phyloP scores from a whole-genome alignment of 2,329 filamentous ascomycete genomes.

The Zymoseptoria tritici region DNA sequence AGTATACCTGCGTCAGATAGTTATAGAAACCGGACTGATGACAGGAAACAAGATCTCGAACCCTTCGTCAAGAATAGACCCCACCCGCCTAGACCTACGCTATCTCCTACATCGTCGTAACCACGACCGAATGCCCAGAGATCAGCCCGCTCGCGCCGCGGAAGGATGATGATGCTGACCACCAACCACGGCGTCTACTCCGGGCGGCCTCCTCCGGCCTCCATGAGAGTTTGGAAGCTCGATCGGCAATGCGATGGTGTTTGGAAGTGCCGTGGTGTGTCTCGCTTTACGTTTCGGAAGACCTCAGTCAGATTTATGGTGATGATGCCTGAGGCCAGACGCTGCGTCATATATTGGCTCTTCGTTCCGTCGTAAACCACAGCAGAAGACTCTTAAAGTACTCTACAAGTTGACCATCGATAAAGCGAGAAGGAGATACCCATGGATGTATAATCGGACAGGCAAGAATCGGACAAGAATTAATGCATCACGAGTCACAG shows the following conservation, averaged over 20 bases:
- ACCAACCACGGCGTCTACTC: background rate
- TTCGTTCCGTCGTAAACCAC: too few species aligned
- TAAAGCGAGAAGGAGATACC: too few species aligned
- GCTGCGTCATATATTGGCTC: too few species aligned
- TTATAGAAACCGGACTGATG: background rate
- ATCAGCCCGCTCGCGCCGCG: background rate
- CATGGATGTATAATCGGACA: too few species aligned
- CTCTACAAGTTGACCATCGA: too few species aligned
- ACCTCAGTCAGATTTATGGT: too few species aligned
- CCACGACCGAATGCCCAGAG: background rate
- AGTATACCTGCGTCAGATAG: background rate
- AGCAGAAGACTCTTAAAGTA: too few species aligned
- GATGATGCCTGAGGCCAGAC: too few species aligned
- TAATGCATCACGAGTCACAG: background rate
- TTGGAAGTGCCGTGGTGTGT: background rate
- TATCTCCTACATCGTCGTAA: background rate
- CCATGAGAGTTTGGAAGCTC: background rate
- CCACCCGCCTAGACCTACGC: background rate
- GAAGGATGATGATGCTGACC: background rate
- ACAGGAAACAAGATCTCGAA: background rate
- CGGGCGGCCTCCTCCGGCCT: background rate
- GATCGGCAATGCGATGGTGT: background rate
- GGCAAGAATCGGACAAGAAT: too few species aligned
- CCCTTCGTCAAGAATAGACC: background rate
- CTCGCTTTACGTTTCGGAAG: background rate